Evolutionary conservation across 768 basidiomycete species (phyloP).

Genomic region (Pleurotus djamor): DNA sequence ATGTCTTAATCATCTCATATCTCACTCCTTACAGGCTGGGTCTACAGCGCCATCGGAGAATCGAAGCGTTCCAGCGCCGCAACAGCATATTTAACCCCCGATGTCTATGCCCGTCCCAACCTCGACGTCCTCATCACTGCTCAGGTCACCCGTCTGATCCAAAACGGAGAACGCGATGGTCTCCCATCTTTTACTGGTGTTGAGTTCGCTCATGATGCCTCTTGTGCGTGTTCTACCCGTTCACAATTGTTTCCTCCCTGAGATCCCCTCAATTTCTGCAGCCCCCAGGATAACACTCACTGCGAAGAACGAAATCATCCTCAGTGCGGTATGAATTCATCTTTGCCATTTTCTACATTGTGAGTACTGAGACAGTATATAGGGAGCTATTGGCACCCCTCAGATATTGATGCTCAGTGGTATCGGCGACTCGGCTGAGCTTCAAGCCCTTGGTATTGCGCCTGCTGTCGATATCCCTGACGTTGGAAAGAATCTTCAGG

Average conservation of each 20-base stretch:
- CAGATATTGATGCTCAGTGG: conserved; percentile 51
- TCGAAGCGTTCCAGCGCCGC: conserved; percentile 33
- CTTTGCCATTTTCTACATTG: neutral
- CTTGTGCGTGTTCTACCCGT: neutral
- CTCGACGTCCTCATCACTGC: conserved; percentile 33
- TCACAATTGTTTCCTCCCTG: neutral
- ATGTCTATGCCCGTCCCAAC: conserved; percentile 25
- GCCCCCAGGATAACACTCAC: conserved; percentile 3
- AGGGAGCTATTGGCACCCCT: conserved; percentile 47
- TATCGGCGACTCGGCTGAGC: conserved; percentile 46
- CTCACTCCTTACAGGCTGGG: conserved; percentile 19
- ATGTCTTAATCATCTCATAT: neutral
- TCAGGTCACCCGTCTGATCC: conserved; percentile 24
- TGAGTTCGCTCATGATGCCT: conserved; percentile 11
- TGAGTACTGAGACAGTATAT: conserved; percentile 8
- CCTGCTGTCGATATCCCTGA: conserved; percentile 43
- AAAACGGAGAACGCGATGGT: conserved; percentile 7
- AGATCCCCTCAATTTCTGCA: neutral
- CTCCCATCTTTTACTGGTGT: conserved; percentile 16
- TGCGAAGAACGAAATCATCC: conserved; percentile 19
- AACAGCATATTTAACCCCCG: conserved; percentile 28
- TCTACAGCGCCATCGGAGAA: conserved; percentile 25
- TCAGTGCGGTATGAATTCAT: conserved; percentile 6
- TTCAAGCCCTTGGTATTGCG: conserved; percentile 37
- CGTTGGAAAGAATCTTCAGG: conserved; percentile 4